Base-by-base conservation (phyloP, 805 yeast species). In the Citeromyces matritensis region DNA sequence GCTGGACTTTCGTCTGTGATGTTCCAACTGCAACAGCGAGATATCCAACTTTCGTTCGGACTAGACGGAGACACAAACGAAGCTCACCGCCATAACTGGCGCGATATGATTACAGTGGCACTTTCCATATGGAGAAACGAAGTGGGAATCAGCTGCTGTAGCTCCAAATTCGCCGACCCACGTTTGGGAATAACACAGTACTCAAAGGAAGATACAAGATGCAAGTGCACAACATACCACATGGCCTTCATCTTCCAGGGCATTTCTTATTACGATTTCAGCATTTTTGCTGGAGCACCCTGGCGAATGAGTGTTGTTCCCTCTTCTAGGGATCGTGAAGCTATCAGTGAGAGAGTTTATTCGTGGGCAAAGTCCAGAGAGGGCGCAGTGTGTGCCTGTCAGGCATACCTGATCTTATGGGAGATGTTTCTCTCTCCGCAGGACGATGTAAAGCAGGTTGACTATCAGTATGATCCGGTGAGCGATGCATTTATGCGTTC, bases 251-350 rank as follows among this genome's bases (percentile, higher is more conserved):
- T 80, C 10, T 67, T 73, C 29, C 65, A 82, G 46, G 69, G 81
- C 32, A 65, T 78, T 19, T 74, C 80, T 34, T 83, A 80, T 39
- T 75, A 79, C 49, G 94, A 83, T 49, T 70, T 80, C 35, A 79
- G 79, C 33, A 74, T 80, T 4, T 76, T 61, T 48, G 76, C 86
- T 2, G 95, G 95, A 1, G 80, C 84, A 6, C 91, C 91, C 1
- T 70, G 78, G 54, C 66, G 85, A 42, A 74, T 79, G 75, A 79
- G 70, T 42, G 83, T 75, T 24, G 58, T 57, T 25, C 73, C 79
- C 8, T 67, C 70, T 5, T 54, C 56, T 7, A 45, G 55, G 1
- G 75, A 69, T 35, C 63, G 69, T 39, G 60, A 61, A 14, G 53
- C 60, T 3, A 71, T 69, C 9, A 57, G 60, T 26, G 52, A 52